phyloP scores from a whole-genome alignment of 345 rosid species.

The Hypericum perforatum region DNA sequence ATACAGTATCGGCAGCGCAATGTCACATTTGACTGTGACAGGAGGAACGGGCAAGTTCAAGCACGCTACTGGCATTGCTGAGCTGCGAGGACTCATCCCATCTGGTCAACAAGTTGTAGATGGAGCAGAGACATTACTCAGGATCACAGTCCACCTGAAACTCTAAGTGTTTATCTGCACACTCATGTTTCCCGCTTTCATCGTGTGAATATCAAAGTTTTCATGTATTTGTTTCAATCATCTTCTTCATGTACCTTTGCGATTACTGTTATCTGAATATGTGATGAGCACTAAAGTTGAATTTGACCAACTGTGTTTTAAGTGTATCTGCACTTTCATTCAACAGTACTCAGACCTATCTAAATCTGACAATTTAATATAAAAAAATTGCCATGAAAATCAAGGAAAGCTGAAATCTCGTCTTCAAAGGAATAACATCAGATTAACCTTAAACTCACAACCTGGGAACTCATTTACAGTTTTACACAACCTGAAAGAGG shows the following conservation, averaged over 20 bases:
- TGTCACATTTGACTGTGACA: constrained; percentile 70
- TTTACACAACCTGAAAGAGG: no score
- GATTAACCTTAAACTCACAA: no score
- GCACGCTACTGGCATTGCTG: constrained; percentile 57
- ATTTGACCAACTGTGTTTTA: no score
- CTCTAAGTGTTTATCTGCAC: constrained; percentile 14
- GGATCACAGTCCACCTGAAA: constrained; percentile 57
- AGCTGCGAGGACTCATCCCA: constrained; percentile 59
- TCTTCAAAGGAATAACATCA: no score
- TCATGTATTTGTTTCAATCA: neutral
- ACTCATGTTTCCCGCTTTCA: neutral
- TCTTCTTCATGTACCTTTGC: neutral
- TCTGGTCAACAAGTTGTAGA: constrained; percentile 53
- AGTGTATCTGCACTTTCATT: no score
- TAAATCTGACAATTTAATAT: no score
- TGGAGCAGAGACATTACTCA: constrained; percentile 62
- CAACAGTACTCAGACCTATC: no score
- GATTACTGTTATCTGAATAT: no score
- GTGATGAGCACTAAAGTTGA: no score
- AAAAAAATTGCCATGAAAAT: no score
- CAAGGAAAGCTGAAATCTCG: no score
- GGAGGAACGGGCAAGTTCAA: constrained; percentile 89
- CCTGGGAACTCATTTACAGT: no score
- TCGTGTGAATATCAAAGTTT: constrained; percentile 9
- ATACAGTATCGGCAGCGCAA: constrained; percentile 55